Percentiles rank a stretch among this genome's conserved stretches.
Evolutionary conservation across 2,329 filamentous ascomycete species (phyloP).

Genomic region (Stromatinia cepivora): DNA sequence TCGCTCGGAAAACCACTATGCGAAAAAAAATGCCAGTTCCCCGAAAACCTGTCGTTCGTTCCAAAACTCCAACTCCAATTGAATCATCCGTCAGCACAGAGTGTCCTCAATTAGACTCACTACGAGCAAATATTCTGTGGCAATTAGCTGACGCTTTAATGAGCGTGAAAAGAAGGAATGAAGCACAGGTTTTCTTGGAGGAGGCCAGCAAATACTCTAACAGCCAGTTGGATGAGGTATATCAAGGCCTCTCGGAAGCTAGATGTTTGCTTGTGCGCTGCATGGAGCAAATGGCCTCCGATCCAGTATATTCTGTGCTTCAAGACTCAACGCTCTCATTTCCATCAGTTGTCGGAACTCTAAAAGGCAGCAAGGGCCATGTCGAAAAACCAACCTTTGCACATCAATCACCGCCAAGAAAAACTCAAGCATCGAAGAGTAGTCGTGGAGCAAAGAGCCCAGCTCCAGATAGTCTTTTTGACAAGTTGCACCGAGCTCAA

Average conservation of each 20-base stretch:
- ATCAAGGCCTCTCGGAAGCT: constrained; percentile 62
- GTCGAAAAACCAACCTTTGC: constrained; percentile 31
- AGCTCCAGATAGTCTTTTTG: constrained; percentile 43
- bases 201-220: constrained; percentile 50
- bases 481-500: constrained; percentile 60
- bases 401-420: constrained; percentile 33
- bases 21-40: constrained; percentile 36
- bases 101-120: constrained; percentile 43
- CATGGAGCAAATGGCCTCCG: constrained; percentile 69
- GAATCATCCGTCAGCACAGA: constrained; percentile 36
- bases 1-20: constrained; percentile 29
- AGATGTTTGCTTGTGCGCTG: constrained; percentile 68
- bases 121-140: constrained; percentile 51
- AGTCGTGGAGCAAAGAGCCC: constrained; percentile 30
- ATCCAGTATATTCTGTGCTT: constrained; percentile 84
- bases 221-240: constrained; percentile 45
- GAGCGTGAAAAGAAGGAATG: constrained; percentile 52
- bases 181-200: constrained; percentile 57
- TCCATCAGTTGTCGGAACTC: constrained; percentile 57
- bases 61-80: constrained; percentile 33
- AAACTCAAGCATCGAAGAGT: constrained; percentile 26
- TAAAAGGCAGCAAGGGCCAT: constrained; percentile 31
- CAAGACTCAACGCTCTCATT: constrained; percentile 92
- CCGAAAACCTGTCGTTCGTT: constrained; percentile 37
- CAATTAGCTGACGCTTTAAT: constrained; percentile 52